Evolutionary conservation across 2,329 filamentous ascomycete species (phyloP).

Genomic region (Ophiosphaerella narmari): DNA sequence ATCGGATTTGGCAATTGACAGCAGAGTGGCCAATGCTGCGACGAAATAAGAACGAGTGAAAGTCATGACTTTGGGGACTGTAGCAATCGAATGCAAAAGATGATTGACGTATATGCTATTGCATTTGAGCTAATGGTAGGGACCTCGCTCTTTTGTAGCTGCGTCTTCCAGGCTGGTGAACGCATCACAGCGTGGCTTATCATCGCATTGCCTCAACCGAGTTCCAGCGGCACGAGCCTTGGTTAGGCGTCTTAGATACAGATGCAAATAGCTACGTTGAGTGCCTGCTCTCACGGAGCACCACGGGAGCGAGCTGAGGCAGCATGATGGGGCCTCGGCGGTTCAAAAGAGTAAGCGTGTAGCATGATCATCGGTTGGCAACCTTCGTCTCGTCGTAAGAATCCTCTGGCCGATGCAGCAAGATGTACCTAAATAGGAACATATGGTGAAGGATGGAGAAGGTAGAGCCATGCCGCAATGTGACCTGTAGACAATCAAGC

Average conservation of each 20-base stretch:
- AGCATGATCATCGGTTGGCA: conserved; percentile 10
- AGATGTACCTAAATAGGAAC: background rate
- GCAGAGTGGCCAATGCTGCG: conserved; percentile 25
- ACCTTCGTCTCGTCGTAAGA: conserved; percentile 15
- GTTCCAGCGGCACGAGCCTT: conserved; percentile 11
- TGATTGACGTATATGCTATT: conserved; percentile 1
- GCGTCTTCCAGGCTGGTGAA: conserved; percentile 8
- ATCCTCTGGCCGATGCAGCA: background rate
- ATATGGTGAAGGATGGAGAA: conserved; percentile 10
- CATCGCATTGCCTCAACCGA: conserved; percentile 10
- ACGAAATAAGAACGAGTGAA: conserved; percentile 30
- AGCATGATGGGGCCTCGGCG: conserved; percentile 4
- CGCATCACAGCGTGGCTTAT: conserved; percentile 12
- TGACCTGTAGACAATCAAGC: conserved; percentile 10
- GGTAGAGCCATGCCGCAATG: conserved; percentile 10
- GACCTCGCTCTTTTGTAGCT: conserved; percentile 30
- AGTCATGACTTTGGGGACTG: conserved; percentile 22
- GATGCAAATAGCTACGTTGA: conserved; percentile 24
- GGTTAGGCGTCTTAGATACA: conserved; percentile 19
- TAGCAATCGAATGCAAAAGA: background rate
- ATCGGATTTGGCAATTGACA: conserved; percentile 30
- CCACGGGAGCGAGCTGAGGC: conserved; percentile 21
- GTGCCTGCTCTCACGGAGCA: conserved; percentile 15
- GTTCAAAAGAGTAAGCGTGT: conserved; percentile 20
- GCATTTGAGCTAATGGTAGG: conserved; percentile 2